A percentile compares a stretch with the other conserved stretches of the same genome.
Evolutionary conservation across 305 asterid genomes (phyloP).

Genomic region (Salvia sclarea): DNA sequence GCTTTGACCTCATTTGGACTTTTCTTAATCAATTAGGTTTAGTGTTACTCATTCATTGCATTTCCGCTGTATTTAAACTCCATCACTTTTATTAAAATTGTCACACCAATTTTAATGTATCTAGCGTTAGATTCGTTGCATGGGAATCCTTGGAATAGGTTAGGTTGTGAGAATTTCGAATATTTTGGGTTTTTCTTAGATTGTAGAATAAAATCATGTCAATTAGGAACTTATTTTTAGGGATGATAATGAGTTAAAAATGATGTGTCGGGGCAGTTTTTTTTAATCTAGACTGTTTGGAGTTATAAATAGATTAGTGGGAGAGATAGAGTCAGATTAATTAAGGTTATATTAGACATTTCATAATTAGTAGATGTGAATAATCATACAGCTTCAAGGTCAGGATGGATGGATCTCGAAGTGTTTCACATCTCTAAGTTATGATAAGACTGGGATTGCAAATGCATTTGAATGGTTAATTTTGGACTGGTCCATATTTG

Average conservation of each 20-base stretch:
- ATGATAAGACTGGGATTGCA: neutral
- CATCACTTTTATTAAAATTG: neutral
- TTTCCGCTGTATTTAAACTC: neutral
- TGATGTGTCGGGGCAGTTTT: neutral
- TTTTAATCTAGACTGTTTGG: neutral
- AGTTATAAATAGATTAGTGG: neutral
- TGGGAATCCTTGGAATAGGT: neutral
- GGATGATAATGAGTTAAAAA: neutral
- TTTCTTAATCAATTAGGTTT: constrained; percentile 8
- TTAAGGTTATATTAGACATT: no score
- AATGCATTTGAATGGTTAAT: neutral
- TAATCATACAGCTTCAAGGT: neutral
- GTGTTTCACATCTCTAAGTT: neutral
- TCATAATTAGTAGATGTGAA: no score
- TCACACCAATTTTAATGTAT: neutral
- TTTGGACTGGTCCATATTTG: neutral
- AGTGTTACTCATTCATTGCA: constrained; percentile 2
- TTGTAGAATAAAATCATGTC: neutral
- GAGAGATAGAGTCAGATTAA: no score
- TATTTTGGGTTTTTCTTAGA: neutral
- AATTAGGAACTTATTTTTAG: neutral
- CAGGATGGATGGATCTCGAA: constrained; percentile 6
- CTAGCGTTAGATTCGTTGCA: constrained; percentile 9
- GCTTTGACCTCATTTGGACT: constrained; percentile 33
- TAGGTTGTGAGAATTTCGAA: neutral